Conservation (phyloP, 306 rosid species). For the Lathyrus tuberosus region DNA sequence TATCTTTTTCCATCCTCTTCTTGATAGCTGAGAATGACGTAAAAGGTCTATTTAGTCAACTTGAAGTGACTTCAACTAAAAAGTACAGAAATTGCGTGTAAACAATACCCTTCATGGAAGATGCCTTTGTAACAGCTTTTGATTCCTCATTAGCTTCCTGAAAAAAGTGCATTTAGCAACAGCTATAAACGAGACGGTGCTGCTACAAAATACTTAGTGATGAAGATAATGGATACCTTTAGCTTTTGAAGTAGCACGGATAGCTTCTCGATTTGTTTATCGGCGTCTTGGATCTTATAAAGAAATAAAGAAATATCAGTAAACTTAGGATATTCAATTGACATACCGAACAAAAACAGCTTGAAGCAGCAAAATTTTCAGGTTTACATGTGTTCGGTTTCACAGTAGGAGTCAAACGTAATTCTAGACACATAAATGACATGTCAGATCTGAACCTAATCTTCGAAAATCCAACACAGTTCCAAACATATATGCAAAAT, state of each 20-base stretch:
- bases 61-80: constrained; percentile 28
- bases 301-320: constrained; percentile 28
- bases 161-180: constrained; percentile 19
- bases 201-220: constrained; percentile 23
- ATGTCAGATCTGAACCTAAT: no score
- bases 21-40: constrained; percentile 72
- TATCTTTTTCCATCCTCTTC: constrained; percentile 96
- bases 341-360: constrained; percentile 30
- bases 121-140: constrained; percentile 87
- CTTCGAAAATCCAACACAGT: no score
- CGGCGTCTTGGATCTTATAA: constrained; percentile 67
- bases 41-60: constrained; percentile 12
- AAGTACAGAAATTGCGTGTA: constrained; percentile 6
- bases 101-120: constrained; percentile 81
- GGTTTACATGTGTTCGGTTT: not conserved
- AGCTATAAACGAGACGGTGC: constrained; percentile 24
- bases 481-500: no score
- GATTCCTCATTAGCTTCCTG: constrained; percentile 92
- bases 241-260: constrained; percentile 71
- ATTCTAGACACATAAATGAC: not conserved
- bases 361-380: constrained; percentile 4
- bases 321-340: constrained; percentile 6
- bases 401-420: not conserved
- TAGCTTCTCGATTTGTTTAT: constrained; percentile 73
- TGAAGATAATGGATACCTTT: constrained; percentile 56